Percentiles rank a stretch among this genome's conserved stretches.
phyloP scores from a whole-genome alignment of 2,329 filamentous ascomycete species.

The Claviceps sp. region DNA sequence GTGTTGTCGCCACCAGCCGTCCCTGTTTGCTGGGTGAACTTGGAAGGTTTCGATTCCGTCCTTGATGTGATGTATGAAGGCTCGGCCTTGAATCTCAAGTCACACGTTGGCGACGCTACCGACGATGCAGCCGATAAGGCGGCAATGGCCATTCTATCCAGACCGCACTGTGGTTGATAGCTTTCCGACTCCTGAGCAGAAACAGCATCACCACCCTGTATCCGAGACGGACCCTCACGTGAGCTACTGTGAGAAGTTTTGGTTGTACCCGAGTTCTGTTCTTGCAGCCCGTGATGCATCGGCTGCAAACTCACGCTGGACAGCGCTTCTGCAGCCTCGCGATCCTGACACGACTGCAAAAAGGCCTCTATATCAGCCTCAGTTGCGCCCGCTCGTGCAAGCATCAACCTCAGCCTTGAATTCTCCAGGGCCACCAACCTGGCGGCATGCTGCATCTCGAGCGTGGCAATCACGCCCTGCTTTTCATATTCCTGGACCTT shows the following conservation, averaged over 20 bases:
- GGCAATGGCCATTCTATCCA: not conserved
- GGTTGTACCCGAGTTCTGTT: not conserved
- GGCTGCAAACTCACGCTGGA: conserved; percentile 7
- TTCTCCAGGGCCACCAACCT: conserved; percentile 37
- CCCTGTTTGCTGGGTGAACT: not conserved
- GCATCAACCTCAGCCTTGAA: conserved; percentile 27
- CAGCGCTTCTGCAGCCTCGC: conserved; percentile 16
- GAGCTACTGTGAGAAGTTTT: not conserved
- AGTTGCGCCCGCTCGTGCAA: conserved; percentile 25
- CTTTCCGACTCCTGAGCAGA: not conserved
- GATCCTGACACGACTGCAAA: conserved; percentile 22
- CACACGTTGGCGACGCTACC: not conserved
- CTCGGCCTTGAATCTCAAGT: not conserved
- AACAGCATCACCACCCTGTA: not conserved
- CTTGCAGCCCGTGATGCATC: conserved; percentile 2
- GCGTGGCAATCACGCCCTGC: conserved; percentile 33
- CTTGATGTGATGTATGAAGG: not conserved
- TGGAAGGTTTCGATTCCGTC: not conserved
- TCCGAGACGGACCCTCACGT: not conserved
- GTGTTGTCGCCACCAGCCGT: not conserved
- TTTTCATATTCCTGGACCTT: conserved; percentile 33
- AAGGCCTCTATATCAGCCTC: conserved; percentile 27
- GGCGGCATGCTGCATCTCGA: conserved; percentile 41
- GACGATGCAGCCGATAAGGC: not conserved
- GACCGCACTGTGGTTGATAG: not conserved